Evolutionary conservation across 306 rosid species (phyloP).

Genomic region (Lathyrus tuberosus): DNA sequence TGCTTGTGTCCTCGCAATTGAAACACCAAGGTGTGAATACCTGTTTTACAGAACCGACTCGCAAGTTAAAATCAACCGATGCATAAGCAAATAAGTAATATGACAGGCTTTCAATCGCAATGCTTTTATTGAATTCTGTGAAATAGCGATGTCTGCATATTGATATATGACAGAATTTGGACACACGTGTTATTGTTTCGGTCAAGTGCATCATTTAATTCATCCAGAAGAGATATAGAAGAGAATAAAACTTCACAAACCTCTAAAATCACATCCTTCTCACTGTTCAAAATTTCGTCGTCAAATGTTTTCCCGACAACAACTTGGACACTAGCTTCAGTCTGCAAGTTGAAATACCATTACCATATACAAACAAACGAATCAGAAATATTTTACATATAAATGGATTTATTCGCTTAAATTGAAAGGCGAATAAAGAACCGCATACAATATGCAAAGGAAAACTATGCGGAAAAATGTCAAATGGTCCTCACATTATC

Average conservation of each 20-base stretch:
- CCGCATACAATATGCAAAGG: not conserved
- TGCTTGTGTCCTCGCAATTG: slow-evolving; percentile 75
- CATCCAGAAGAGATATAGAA: slow-evolving; percentile 10
- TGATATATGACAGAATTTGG: not conserved
- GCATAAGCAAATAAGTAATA: slow-evolving; percentile 3
- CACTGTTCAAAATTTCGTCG: slow-evolving; percentile 62
- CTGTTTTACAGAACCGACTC: slow-evolving; percentile 52
- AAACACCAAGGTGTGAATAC: slow-evolving; percentile 92
- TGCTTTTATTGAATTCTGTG: not conserved
- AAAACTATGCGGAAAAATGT: slow-evolving; percentile 12
- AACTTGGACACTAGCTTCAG: slow-evolving; percentile 58
- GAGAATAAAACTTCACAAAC: slow-evolving; percentile 50
- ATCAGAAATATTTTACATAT: slow-evolving; percentile 14
- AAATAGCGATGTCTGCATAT: not conserved
- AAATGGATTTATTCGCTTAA: slow-evolving; percentile 15
- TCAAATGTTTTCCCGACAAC: slow-evolving; percentile 81
- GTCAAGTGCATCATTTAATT: slow-evolving; percentile 11
- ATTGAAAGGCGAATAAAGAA: slow-evolving; percentile 2
- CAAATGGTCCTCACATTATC: slow-evolving; percentile 64
- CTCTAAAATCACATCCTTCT: slow-evolving; percentile 81
- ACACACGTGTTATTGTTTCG: not conserved
- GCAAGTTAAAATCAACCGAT: slow-evolving; percentile 25
- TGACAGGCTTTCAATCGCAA: not conserved
- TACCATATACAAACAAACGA: not conserved
- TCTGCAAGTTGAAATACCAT: slow-evolving; percentile 55